A percentile compares a stretch with the other conserved stretches of the same genome.
Evolutionary conservation across 306 rosid species (phyloP).

Genomic region (Dicorynia guianensis): DNA sequence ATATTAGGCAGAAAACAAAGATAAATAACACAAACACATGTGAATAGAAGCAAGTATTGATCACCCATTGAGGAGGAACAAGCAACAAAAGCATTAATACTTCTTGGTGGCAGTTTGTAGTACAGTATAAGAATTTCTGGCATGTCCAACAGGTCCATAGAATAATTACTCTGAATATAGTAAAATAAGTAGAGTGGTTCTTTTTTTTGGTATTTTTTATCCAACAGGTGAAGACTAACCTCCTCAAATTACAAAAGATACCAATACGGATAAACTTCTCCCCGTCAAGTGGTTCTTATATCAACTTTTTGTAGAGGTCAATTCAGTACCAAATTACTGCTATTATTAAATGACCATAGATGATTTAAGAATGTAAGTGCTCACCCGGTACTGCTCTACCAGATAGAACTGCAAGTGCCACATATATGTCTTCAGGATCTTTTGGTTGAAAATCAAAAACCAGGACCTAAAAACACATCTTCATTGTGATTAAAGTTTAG

Average conservation of each 20-base stretch:
- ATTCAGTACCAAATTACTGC: too few species aligned
- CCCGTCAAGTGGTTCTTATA: neutral
- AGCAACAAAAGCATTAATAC: constrained; percentile 5
- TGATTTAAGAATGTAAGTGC: constrained; percentile 1
- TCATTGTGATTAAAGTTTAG: neutral
- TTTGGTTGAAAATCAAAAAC: constrained; percentile 97
- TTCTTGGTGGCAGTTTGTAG: neutral
- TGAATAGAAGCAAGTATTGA: neutral
- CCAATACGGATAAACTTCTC: too few species aligned
- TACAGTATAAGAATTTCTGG: neutral
- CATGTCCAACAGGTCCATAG: constrained; percentile 13
- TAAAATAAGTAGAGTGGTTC: neutral
- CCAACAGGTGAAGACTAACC: too few species aligned
- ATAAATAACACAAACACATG: constrained; percentile 12
- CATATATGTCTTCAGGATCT: constrained; percentile 83
- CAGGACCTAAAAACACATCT: constrained; percentile 60
- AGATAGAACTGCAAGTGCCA: constrained; percentile 74
- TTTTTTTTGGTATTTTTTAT: too few species aligned
- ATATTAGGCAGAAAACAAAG: neutral
- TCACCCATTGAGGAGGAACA: constrained; percentile 2
- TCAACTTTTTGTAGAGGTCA: constrained; percentile 5
- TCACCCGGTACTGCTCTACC: constrained; percentile 79
- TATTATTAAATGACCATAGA: neutral
- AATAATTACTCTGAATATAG: constrained; percentile 9
- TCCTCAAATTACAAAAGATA: too few species aligned